Evolutionary conservation across 257 asterid genomes (phyloP).

Genomic region (Ocimum tenuiflorum): DNA sequence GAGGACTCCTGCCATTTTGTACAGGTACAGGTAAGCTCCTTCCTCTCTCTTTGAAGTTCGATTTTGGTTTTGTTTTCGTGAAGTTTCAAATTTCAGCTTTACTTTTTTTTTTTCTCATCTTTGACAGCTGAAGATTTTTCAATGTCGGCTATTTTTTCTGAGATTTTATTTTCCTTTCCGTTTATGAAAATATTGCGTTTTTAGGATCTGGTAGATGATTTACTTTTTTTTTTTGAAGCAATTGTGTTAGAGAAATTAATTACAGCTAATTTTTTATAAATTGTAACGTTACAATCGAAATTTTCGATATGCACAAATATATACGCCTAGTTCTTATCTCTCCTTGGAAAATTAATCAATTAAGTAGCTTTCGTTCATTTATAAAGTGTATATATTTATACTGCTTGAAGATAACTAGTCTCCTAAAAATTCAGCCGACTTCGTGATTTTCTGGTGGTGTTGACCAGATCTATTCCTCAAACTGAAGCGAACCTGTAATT

Average conservation of each 20-base stretch:
- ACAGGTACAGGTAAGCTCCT: conserved; percentile 38
- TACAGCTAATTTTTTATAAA: no score
- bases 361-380: no score
- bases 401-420: conserved; percentile 13
- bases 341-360: background rate
- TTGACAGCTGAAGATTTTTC: no score
- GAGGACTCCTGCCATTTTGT: conserved; percentile 24
- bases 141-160: no score
- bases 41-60: background rate
- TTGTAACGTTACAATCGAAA: background rate
- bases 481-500: background rate
- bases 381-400: background rate
- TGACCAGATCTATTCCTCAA: conserved; percentile 32
- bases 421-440: conserved; percentile 28
- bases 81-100: no score
- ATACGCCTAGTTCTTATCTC: conserved; percentile 21
- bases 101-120: no score
- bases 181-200: background rate
- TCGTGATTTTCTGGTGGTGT: conserved; percentile 2
- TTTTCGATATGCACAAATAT: conserved; percentile 20
- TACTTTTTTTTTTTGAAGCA: no score
- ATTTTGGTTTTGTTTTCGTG: no score
- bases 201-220: no score
- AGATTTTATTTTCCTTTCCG: background rate
- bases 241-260: no score